phyloP scores from a whole-genome alignment of 345 rosid species.

The Noccaea bulbosa region DNA sequence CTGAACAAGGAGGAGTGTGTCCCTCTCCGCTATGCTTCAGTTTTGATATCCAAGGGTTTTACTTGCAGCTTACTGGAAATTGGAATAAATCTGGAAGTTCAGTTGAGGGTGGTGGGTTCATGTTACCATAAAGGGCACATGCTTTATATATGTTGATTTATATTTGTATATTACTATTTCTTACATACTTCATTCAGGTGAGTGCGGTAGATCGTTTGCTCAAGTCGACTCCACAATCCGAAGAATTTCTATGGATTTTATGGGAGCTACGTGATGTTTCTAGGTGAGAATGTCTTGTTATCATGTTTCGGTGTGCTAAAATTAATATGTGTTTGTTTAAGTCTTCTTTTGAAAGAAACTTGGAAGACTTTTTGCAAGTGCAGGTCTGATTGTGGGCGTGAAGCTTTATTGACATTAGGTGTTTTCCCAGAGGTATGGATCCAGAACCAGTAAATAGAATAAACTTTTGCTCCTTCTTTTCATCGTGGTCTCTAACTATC shows the following conservation, averaged over 20 bases:
- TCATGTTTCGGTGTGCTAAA: constrained; percentile 27
- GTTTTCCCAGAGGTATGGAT: constrained; percentile 85
- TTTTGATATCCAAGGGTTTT: constrained; percentile 83
- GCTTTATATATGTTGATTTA: constrained; percentile 23
- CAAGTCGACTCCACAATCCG: constrained; percentile 70
- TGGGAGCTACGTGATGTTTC: constrained; percentile 98
- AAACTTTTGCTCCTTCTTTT: constrained; percentile 8
- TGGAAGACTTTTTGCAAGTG: constrained; percentile 38
- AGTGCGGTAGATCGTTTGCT: constrained; percentile 87
- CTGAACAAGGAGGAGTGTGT: constrained; percentile 76
- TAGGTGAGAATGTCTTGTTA: constrained; percentile 54
- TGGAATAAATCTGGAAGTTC: constrained; percentile 84
- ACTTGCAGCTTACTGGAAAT: constrained; percentile 80
- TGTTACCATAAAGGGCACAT: constrained; percentile 27
- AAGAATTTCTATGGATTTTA: constrained; percentile 92
- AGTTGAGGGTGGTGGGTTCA: constrained; percentile 91
- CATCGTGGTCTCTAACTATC: constrained; percentile 1
- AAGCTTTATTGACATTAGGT: constrained; percentile 81
- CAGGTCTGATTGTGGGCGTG: constrained; percentile 96
- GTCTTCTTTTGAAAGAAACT: constrained; percentile 28
- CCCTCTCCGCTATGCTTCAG: constrained; percentile 88
- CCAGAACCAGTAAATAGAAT: constrained; percentile 23
- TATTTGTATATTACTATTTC: constrained; percentile 10
- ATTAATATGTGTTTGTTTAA: constrained; percentile 1
- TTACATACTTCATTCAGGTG: constrained; percentile 54